Percentiles rank a stretch among this genome's conserved stretches.
Conservation (phyloP, 495 filamentous ascomycete species). For the Zalerion maritima region DNA sequence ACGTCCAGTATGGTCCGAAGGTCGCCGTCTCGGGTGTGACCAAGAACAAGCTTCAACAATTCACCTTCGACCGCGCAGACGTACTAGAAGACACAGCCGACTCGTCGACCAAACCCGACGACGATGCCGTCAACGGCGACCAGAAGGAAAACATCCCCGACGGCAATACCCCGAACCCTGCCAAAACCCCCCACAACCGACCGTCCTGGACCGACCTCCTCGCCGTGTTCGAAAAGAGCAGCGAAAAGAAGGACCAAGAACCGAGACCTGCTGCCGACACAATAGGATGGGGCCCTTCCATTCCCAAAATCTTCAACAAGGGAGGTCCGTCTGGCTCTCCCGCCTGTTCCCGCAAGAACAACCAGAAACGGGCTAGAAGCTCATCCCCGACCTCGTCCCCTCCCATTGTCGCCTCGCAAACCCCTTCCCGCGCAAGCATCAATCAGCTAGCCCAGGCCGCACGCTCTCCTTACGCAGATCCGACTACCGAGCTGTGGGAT, state of each 20-base stretch:
- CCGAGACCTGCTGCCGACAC: conserved; percentile 27
- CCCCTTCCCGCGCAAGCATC: conserved; percentile 23
- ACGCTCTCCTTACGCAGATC: conserved; percentile 67
- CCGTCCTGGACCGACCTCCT: conserved; percentile 71
- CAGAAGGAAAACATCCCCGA: conserved; percentile 3
- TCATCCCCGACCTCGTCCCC: conserved; percentile 72
- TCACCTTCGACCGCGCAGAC: conserved; percentile 13
- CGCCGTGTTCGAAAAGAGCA: conserved; percentile 45
- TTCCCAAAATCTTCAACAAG: conserved; percentile 23
- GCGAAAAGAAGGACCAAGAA: conserved; percentile 18
- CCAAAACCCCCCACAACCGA: conserved; percentile 60
- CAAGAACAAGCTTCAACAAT: conserved; percentile 34
- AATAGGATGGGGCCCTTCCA: conserved; percentile 16
- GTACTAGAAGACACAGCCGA: conserved; percentile 2
- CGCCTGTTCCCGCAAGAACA: conserved; percentile 33
- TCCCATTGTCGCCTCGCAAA: conserved; percentile 11
- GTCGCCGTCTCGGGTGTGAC: conserved; percentile 32
- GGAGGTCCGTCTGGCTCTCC: conserved; percentile 38
- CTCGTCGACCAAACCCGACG: conserved; percentile 3
- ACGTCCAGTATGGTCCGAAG: conserved; percentile 15
- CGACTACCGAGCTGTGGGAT: conserved; percentile 76
- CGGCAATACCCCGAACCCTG: conserved; percentile 26
- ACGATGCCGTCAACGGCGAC: conserved; percentile 10
- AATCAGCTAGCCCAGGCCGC: conserved; percentile 41
- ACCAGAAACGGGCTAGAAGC: conserved; percentile 61